Base-by-base conservation (phyloP, 495 filamentous ascomycete species). In the Aspergillus funiculosus region DNA sequence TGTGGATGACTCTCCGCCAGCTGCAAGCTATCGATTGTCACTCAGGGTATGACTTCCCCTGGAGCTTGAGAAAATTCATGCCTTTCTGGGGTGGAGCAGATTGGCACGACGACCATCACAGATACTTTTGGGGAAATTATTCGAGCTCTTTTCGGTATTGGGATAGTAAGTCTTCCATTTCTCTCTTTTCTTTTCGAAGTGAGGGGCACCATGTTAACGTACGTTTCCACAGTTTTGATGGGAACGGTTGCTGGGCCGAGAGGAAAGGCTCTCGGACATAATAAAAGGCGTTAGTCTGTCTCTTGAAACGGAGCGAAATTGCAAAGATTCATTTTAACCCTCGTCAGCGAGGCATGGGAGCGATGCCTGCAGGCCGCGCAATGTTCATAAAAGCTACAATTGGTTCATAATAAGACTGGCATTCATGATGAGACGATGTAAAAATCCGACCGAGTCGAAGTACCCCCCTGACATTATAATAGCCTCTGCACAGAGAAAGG, bases 1-100 rank as follows among this genome's bases (percentile, higher is more conserved):
- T 87, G 42, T 98, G 91, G 91, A 96, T 97, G 60, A 74, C 88
- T 25, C 69, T 87, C 55, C 87, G 92, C 41, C 74, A 97, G 19
- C 87, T 95, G 75, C 92, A 98, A 69, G 94, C 92, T 56, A 97
- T 98, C 61, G 92, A 98, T 66, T 86, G 92, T 20, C 92, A 98
- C 72, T 86, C 80, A 48, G 92, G 92, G 50, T 98, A 97, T 64
- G 92, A 98, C 59, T 97, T 98, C 69, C 92, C 92, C 41, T 97
- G 87, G 86, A 89, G 83, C 60, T 69, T 98, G 64, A 86, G 91
- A 61, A 86, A 92, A 63, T 83, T 97, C 72, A 63, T 98, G n/a
- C 92, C 92, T 11, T 94, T 97, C 77, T 98, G 94, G 94, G 92
- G 90, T 47, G 92, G 92, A 50, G 90, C 92, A 14, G 83, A 94